Evolutionary conservation across 495 filamentous ascomycete species (phyloP), one percentile per base, ranked within the genome.

Genomic region (Coniosporium apollinis): DNA sequence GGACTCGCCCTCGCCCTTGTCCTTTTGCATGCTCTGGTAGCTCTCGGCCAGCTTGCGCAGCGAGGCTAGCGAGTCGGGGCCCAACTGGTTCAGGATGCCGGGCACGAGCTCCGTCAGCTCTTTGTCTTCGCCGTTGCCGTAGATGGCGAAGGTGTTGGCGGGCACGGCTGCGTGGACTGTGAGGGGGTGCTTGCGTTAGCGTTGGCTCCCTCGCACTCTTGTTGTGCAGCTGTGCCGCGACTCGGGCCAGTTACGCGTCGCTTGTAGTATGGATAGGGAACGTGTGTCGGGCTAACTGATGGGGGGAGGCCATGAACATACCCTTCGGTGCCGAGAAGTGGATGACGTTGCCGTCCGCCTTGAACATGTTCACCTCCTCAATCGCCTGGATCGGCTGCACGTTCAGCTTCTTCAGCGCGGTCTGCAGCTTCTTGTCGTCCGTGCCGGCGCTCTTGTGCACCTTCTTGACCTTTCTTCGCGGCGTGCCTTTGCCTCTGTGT

Each of bases 301-400:
- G n/a, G 24, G 7, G 7, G 24, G 24, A 26, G 24, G 24, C 9
- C 9, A 7, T 36, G 32, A 26, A 66, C 67, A 49, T 60, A 96
- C 89, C 89, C 66, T 93, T 94, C 35, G 89, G 89, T 45, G 81
- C 81, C 51, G 82, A 74, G 59, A 97, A 97, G 72, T 97, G 89
- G 57, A 97, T 96, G 60, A 97, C 89, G 62, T 97, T 97, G 50
- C 89, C 89, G 53, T 97, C 89, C 59, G 81, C 78, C 74, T 96
- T 97, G 76, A 96, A 96, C 91, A 96, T 97, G 74, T 97, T 97
- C 56, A 97, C 89, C 67, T 97, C 89, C 74, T 97, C 89, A 50
- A 97, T 96, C 38, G 78, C 82, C 69, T 93, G 86, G 65, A 97
- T 94, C 52, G 89, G 56, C 50, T 59, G 56, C 13, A 61, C 57